Evolutionary conservation across 768 basidiomycete species (phyloP), one percentile per base, ranked within the genome.

Genomic region (Serendipita sp.): DNA sequence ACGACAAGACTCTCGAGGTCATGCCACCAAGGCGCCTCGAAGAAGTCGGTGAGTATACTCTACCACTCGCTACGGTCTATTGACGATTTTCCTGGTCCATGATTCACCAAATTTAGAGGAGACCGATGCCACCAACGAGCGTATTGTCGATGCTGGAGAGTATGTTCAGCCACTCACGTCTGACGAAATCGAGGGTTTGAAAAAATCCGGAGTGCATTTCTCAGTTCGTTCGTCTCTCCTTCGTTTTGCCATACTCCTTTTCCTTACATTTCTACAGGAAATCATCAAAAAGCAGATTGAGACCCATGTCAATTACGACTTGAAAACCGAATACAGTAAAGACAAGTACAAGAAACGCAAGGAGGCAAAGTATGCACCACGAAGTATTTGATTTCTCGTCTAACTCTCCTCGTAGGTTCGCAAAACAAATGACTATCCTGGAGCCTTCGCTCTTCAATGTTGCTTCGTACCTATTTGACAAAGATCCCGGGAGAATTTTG

Each of bases 291-390:
- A 79, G 71, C 95, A 98, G 72, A 95, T 97, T 51, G 91, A 90
- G 68, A 82, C 85, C 68, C 95, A 98, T 69, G 85, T 88, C 31
- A 88, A 90, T 68, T 99, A 88, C 71, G 83, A 84, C 11, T 76
- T 98, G 56, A 98, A 98, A 74, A 98, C 94, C 1, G 96, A 95
- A 72, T 98, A 94, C 73, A 93, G 90, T 74, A 98, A 99, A 73
- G 94, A 98, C 69, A 99, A 99, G 71, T 99, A 97, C 74, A 87
- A 82, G 72, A 95, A 94, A 72, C 80, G 91, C 42, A 99, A 99
- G 72, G 90, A 94, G 74, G 92, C 90, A 63, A 99, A 98, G 94
- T 95, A 70, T 67, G 84, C 67, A 0, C 11, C 50, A 4, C 42
- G 20, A 20, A 56, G 42, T 31, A 11, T 50, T 3, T 2, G 71